Conservation (phyloP, 805 yeast genomes). For the Groenewaldozyma tartarivorans region DNA sequence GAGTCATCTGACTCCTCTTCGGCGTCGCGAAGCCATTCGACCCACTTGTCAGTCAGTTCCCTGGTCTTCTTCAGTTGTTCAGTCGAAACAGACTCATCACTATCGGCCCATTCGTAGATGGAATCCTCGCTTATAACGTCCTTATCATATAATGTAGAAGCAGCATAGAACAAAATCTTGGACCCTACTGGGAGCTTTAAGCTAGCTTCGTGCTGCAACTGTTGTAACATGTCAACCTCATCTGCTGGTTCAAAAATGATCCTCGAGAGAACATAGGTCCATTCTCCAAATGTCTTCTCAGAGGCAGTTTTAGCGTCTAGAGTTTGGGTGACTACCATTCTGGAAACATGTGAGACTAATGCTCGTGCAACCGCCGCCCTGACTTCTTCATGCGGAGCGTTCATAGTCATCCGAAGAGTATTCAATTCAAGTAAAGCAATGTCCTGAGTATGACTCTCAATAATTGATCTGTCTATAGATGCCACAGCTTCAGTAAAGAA, state of each 20-base stretch:
- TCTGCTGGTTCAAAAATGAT: conserved; percentile 79
- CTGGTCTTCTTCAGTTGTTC: conserved; percentile 37
- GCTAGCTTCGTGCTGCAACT: conserved; percentile 38
- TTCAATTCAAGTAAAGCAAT: conserved; percentile 88
- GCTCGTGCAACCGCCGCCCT: conserved; percentile 73
- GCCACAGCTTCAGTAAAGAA: conserved; percentile 88
- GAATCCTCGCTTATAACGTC: conserved; percentile 79
- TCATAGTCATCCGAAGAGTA: conserved; percentile 95
- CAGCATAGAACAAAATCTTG: conserved; percentile 39
- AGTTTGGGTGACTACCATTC: conserved; percentile 69
- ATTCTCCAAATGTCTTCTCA: conserved; percentile 60
- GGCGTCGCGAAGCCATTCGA: conserved; percentile 82
- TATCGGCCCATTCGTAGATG: conserved; percentile 76
- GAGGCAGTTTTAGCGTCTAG: conserved; percentile 69
- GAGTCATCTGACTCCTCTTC: conserved; percentile 46
- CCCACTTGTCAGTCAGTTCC: conserved; percentile 56
- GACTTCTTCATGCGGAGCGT: conserved; percentile 89
- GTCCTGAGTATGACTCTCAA: conserved; percentile 84
- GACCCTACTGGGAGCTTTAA: conserved; percentile 30
- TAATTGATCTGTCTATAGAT: conserved; percentile 84
- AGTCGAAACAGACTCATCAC: conserved; percentile 34
- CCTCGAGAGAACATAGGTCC: conserved; percentile 76
- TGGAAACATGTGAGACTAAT: conserved; percentile 55
- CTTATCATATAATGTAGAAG: conserved; percentile 61
- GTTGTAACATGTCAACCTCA: conserved; percentile 55